These are phyloP conservation scores for Multifurca ochricompacta DNA, from an alignment of 768 basidiomycete species.

Conservation along the genomic window DNA sequence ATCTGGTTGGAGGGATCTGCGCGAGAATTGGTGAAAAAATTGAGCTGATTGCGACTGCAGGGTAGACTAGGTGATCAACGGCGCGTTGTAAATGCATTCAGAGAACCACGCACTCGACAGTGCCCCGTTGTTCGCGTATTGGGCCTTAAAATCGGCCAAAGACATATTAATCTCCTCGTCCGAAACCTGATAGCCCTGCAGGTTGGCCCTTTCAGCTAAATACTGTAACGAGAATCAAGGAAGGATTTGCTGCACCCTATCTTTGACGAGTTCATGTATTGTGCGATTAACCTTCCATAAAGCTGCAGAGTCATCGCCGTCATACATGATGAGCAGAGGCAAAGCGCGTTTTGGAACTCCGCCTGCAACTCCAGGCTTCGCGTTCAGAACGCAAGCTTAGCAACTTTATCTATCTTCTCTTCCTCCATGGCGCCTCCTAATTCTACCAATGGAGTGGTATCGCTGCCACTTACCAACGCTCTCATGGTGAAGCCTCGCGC, in stretches of 20 bases:
- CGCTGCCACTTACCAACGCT: conserved; percentile 23
- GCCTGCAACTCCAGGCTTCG: conserved; percentile 23
- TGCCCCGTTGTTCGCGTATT: conserved; percentile 69
- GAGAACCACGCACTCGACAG: conserved; percentile 66
- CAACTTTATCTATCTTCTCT: not conserved
- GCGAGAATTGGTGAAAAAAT: conserved; percentile 79
- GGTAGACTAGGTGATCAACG: not conserved
- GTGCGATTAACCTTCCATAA: conserved; percentile 96
- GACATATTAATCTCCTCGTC: conserved; percentile 92
- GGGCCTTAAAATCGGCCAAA: conserved; percentile 63
- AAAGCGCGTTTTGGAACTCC: conserved; percentile 47
- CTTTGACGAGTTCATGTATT: conserved; percentile 91
- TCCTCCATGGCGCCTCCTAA: conserved; percentile 14
- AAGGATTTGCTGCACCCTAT: conserved; percentile 57
- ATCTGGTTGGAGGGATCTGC: conserved; percentile 69
- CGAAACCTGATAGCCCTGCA: conserved; percentile 86
- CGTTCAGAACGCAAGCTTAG: not conserved
- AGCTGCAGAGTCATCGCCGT: conserved; percentile 73
- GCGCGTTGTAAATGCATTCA: not conserved
- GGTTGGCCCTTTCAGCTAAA: conserved; percentile 25
- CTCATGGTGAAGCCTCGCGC: conserved; percentile 28
- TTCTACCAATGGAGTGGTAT: conserved; percentile 1
- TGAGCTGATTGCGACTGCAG: conserved; percentile 75
- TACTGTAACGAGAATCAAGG: conserved; percentile 10
- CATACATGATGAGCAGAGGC: conserved; percentile 43